Conservation (phyloP, 2,329 filamentous ascomycete genomes). For the Tolypocladium paradoxum region DNA sequence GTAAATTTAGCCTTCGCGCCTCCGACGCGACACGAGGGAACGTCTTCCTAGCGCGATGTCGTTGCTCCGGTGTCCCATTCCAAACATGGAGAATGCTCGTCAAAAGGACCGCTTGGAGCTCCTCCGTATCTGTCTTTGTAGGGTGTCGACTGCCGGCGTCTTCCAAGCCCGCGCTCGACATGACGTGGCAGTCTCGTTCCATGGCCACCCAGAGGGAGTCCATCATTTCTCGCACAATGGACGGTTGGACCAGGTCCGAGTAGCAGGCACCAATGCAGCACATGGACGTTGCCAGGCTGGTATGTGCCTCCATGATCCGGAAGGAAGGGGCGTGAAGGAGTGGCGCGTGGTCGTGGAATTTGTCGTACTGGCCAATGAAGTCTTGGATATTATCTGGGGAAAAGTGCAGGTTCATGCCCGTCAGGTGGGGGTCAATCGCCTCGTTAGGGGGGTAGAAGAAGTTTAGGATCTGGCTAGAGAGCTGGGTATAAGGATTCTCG, state of each 20-base stretch:
- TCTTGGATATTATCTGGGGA: slow-evolving; percentile 58
- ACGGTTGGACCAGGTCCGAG: slow-evolving; percentile 48
- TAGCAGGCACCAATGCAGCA: slow-evolving; percentile 68
- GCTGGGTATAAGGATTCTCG: slow-evolving; percentile 40
- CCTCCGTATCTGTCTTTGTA: slow-evolving; percentile 41
- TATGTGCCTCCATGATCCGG: slow-evolving; percentile 53
- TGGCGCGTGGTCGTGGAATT: slow-evolving; percentile 65
- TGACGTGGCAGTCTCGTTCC: slow-evolving; percentile 41
- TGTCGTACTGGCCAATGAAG: slow-evolving; percentile 60
- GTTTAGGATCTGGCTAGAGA: slow-evolving; percentile 44
- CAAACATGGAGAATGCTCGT: slow-evolving; percentile 53
- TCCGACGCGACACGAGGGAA: slow-evolving; percentile 47
- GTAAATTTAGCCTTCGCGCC: slow-evolving; percentile 44
- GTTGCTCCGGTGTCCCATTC: slow-evolving; percentile 58
- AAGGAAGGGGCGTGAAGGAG: slow-evolving; percentile 64
- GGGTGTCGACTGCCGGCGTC: slow-evolving; percentile 14
- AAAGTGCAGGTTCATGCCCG: slow-evolving; percentile 50
- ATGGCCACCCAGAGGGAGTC: slow-evolving; percentile 49
- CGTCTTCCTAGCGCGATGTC: slow-evolving; percentile 49
- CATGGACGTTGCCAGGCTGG: slow-evolving; percentile 57
- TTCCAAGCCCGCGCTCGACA: slow-evolving; percentile 18
- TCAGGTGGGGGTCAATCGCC: slow-evolving; percentile 39
- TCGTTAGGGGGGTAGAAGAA: slow-evolving; percentile 42
- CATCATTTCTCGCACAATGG: slow-evolving; percentile 58
- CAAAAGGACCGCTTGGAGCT: slow-evolving; percentile 56